phyloP scores from a whole-genome alignment of 495 filamentous ascomycete genomes.

The Xylaria intraflava region DNA sequence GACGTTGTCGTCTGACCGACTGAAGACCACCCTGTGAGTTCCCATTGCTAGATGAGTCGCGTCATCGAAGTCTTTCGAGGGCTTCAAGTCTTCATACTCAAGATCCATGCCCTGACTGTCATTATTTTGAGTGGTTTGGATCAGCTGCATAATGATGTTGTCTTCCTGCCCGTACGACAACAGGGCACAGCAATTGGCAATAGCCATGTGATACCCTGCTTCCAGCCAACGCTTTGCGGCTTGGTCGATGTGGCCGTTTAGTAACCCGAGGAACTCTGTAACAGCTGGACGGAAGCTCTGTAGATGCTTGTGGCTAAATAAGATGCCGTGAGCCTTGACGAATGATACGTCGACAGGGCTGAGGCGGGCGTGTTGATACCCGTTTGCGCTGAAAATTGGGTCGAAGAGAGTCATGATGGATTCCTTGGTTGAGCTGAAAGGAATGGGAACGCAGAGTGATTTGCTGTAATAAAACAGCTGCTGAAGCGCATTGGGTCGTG shows the following conservation, averaged over 20 bases:
- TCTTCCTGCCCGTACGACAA: constrained; percentile 33
- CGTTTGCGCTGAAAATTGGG: constrained; percentile 47
- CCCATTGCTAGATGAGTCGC: constrained; percentile 23
- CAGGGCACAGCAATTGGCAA: constrained; percentile 40
- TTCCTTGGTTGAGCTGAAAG: constrained; percentile 58
- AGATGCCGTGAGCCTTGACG: constrained; percentile 56
- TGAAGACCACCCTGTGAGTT: constrained; percentile 48
- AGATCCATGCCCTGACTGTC: constrained; percentile 2
- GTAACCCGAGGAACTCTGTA: constrained; percentile 43
- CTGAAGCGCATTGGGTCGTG: constrained; percentile 60
- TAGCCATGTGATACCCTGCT: constrained; percentile 58
- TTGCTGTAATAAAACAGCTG: constrained; percentile 62
- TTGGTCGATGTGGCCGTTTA: constrained; percentile 55
- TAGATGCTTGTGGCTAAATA: constrained; percentile 52
- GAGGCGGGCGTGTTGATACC: constrained; percentile 24
- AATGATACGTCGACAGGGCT: constrained; percentile 43
- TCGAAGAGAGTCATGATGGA: constrained; percentile 66
- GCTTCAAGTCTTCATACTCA: constrained; percentile 6
- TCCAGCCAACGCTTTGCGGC: constrained; percentile 57
- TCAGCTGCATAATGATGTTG: constrained; percentile 28
- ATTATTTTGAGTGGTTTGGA: constrained; percentile 17
- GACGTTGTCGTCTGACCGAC: constrained; percentile 57
- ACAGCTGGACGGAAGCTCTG: constrained; percentile 43
- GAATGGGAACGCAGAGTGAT: constrained; percentile 38
- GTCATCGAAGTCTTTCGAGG: constrained; percentile 18